Evolutionary conservation across 2,329 filamentous ascomycete genomes (phyloP).

Genomic region (Neurospora sp.): DNA sequence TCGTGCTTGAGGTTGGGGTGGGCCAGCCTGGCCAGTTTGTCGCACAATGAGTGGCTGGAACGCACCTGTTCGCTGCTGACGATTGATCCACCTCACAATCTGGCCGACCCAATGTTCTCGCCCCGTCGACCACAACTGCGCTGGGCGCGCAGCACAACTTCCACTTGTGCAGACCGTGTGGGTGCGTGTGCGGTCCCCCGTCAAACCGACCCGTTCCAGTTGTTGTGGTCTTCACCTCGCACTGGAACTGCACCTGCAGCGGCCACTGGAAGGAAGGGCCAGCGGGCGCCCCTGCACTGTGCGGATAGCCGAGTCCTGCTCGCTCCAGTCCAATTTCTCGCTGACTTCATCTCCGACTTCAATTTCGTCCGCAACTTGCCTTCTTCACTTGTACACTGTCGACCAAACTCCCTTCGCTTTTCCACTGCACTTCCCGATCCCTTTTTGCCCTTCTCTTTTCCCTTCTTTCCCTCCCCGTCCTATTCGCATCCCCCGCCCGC

Average conservation of each 20-base stretch:
- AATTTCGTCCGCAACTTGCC: constrained; percentile 12
- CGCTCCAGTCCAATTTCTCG: constrained; percentile 6
- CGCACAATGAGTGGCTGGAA: neutral
- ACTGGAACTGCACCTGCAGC: neutral
- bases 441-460: constrained; percentile 6
- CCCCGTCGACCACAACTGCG: neutral
- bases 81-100: neutral
- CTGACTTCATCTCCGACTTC: constrained; percentile 19
- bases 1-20: neutral
- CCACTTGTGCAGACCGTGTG: neutral
- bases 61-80: neutral
- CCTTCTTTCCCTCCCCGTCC: constrained; percentile 10
- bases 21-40: neutral
- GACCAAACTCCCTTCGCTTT: neutral
- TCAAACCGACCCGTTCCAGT: neutral
- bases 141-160: neutral
- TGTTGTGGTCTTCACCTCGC: neutral
- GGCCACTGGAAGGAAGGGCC: neutral
- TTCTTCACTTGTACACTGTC: neutral
- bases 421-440: neutral
- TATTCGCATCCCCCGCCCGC: neutral
- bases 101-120: neutral
- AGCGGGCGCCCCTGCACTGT: neutral
- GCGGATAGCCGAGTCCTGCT: neutral
- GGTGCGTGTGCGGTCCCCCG: neutral